Percentiles rank a stretch among this genome's conserved stretches.
phyloP scores from a whole-genome alignment of 2,329 filamentous ascomycete species.

The Trichoderma atrobrunneum region DNA sequence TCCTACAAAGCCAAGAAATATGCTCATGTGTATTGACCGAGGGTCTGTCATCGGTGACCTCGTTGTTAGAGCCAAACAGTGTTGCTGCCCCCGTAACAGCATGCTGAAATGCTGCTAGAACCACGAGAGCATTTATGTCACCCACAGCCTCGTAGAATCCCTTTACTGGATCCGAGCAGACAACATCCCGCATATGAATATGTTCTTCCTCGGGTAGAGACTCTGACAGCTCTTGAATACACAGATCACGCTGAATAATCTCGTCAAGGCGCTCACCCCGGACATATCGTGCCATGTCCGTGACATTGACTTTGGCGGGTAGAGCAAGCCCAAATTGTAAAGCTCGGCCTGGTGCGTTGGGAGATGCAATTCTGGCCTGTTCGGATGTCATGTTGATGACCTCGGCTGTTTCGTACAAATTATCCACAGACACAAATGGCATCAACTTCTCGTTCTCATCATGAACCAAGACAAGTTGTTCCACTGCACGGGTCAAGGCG shows the following conservation, averaged over 20 bases:
- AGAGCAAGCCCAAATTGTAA: conserved; percentile 21
- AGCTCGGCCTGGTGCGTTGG: conserved; percentile 17
- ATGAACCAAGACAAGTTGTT: conserved; percentile 32
- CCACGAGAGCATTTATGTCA: conserved; percentile 30
- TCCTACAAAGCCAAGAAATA: conserved; percentile 27
- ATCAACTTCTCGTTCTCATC: conserved; percentile 22
- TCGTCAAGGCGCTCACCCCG: conserved; percentile 25
- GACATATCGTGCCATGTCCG: conserved; percentile 27
- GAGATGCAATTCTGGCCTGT: neutral
- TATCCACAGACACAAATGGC: conserved; percentile 26
- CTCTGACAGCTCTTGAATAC: conserved; percentile 15
- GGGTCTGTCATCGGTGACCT: neutral
- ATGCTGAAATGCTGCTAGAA: conserved; percentile 29
- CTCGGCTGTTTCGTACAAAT: conserved; percentile 22
- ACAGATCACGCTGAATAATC: conserved; percentile 22
- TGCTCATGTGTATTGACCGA: neutral
- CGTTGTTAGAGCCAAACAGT: conserved; percentile 15
- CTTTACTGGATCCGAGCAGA: conserved; percentile 19
- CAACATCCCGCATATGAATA: conserved; percentile 6
- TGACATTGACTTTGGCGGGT: conserved; percentile 16
- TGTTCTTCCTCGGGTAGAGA: neutral
- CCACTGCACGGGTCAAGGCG: conserved; percentile 29
- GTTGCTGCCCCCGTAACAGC: conserved; percentile 21
- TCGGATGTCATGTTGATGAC: neutral
- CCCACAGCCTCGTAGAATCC: conserved; percentile 28